Evolutionary conservation across 78 protist species (phyloP).

Genomic region (Chrysochromulina parva): DNA sequence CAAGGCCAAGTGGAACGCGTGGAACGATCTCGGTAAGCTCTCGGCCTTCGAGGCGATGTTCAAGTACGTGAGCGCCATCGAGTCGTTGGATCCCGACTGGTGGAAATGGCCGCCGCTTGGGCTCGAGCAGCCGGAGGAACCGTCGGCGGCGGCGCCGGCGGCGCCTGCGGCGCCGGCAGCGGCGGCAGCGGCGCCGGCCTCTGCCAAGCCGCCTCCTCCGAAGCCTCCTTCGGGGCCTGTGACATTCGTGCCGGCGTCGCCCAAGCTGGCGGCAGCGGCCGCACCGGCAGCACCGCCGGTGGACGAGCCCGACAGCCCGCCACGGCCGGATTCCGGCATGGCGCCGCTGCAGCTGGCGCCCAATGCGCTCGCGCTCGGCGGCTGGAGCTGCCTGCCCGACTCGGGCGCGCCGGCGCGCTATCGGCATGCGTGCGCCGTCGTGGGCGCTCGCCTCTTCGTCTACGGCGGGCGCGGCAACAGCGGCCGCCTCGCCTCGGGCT

Average conservation of each 20-base stretch:
- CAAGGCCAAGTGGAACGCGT: neutral
- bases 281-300: too few relatives aligned
- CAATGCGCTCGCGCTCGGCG: neutral
- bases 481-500: neutral
- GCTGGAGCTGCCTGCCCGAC: neutral
- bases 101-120: constrained; percentile 6
- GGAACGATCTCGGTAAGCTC: neutral
- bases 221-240: too few relatives aligned
- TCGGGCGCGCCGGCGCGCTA: constrained; percentile 19
- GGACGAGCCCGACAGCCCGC: too few relatives aligned
- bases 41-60: neutral
- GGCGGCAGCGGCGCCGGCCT: neutral
- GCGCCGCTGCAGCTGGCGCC: too few relatives aligned
- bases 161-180: neutral
- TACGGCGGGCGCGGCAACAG: neutral
- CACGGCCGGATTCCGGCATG: too few relatives aligned
- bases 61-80: neutral
- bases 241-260: too few relatives aligned
- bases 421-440: neutral
- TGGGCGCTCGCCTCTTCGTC: constrained; percentile 16
- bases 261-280: too few relatives aligned
- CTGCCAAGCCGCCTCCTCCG: too few relatives aligned
- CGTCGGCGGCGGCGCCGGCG: neutral
- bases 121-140: neutral
- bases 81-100: neutral